Conservation (phyloP, 768 basidiomycete species). For the Mycena galopus region DNA sequence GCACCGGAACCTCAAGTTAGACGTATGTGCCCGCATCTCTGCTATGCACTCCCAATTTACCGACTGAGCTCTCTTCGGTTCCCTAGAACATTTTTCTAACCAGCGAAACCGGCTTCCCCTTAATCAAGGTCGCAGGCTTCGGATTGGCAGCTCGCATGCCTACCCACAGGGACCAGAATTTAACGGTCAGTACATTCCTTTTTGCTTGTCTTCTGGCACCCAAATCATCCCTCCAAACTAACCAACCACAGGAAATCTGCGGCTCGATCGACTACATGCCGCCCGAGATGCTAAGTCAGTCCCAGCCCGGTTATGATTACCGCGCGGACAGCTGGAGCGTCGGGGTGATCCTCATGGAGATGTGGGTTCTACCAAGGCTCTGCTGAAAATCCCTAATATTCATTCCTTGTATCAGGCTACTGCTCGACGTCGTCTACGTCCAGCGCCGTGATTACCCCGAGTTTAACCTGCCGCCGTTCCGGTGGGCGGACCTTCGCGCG, state of each 20-base stretch:
- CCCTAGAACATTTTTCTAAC: slow-evolving; percentile 23
- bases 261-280: slow-evolving; percentile 22
- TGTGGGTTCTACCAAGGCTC: background rate
- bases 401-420: background rate
- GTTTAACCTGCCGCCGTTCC: background rate
- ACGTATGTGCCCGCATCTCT: background rate
- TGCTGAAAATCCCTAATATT: background rate
- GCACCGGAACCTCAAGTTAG: slow-evolving; percentile 23
- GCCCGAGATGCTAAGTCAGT: slow-evolving; percentile 1
- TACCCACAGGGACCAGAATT: background rate
- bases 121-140: slow-evolving; percentile 27
- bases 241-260: background rate
- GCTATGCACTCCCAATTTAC: background rate
- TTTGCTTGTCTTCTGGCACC: background rate
- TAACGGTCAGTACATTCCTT: background rate
- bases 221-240: background rate
- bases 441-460: background rate
- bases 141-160: slow-evolving; percentile 8
- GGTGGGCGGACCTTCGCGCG: background rate
- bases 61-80: background rate
- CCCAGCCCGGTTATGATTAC: background rate
- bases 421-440: background rate
- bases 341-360: slow-evolving; percentile 1
- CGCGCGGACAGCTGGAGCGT: slow-evolving; percentile 19
- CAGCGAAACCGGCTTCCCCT: background rate